A percentile compares a stretch with the other conserved stretches of the same genome.
Evolutionary conservation across 768 basidiomycete genomes (phyloP).

Genomic region (Amanita pseudoporphyria): DNA sequence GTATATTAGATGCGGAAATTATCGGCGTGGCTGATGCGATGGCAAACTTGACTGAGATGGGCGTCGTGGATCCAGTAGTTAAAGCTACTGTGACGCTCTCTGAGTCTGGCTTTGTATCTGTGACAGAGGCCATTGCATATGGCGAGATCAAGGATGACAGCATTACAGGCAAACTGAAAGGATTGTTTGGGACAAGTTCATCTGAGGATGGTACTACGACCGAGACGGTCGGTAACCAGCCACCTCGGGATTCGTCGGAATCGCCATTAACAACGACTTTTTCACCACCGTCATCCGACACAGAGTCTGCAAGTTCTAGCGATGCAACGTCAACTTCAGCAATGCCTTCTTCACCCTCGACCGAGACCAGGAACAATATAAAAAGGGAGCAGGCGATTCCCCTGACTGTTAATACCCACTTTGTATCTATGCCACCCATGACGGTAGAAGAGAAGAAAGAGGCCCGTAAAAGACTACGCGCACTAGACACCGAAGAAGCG

Average conservation of each 20-base stretch:
- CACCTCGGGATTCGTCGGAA: conserved; percentile 32
- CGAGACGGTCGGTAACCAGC: conserved; percentile 31
- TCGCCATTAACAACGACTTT: conserved; percentile 20
- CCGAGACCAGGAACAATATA: conserved; percentile 26
- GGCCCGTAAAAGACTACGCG: conserved; percentile 64
- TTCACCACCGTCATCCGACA: conserved; percentile 21
- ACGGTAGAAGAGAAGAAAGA: conserved; percentile 65
- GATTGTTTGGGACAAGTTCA: conserved; percentile 58
- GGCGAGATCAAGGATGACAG: conserved; percentile 81
- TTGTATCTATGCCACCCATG: conserved; percentile 68
- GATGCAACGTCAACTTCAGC: conserved; percentile 21
- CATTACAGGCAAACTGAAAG: conserved; percentile 80
- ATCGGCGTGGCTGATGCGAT: conserved; percentile 67
- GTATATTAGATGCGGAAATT: conserved; percentile 67
- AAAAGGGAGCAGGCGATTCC: conserved; percentile 56
- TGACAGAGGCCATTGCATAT: conserved; percentile 68
- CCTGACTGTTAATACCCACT: conserved; percentile 52
- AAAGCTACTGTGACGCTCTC: conserved; percentile 79
- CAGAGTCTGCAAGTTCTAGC: conserved; percentile 9
- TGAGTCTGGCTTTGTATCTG: conserved; percentile 78
- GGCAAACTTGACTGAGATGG: conserved; percentile 74
- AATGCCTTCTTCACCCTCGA: conserved; percentile 27
- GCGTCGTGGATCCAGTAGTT: conserved; percentile 73
- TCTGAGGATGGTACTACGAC: conserved; percentile 28
- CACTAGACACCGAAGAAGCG: conserved; percentile 68